Percentiles rank a stretch among this genome's conserved stretches.
These are phyloP conservation scores for Theobroma grandiflorum DNA, from an alignment of 441 rosid species.

Conservation along the genomic window DNA sequence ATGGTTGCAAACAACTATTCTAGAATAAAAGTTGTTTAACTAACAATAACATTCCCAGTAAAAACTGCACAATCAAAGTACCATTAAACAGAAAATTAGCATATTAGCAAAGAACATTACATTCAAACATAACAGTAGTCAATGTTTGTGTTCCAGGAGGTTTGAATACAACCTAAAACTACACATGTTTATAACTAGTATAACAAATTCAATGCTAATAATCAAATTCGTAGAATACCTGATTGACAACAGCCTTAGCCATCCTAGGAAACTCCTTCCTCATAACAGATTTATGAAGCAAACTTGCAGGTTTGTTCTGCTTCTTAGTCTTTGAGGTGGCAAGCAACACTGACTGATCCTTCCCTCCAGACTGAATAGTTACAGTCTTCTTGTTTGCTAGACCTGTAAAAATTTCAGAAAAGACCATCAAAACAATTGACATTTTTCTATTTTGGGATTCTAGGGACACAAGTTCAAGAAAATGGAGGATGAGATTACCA, in stretches of 20 bases:
- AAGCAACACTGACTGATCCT: conserved; percentile 67
- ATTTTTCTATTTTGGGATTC: background rate
- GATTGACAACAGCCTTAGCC: conserved; percentile 70
- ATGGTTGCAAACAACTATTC: background rate
- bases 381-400: conserved; percentile 82
- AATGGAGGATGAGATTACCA: conserved; percentile 33
- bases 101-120: background rate
- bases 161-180: background rate
- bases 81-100: background rate
- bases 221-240: conserved; percentile 37
- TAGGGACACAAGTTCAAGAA: background rate
- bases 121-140: background rate
- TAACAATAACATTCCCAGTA: background rate
- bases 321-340: conserved; percentile 78
- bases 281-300: conserved; percentile 62
- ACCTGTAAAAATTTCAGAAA: conserved; percentile 38
- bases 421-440: background rate
- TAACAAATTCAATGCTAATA: background rate
- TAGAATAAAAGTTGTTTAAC: background rate
- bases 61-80: background rate
- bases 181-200: background rate
- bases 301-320: conserved; percentile 57
- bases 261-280: conserved; percentile 68
- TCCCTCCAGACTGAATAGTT: conserved; percentile 64
- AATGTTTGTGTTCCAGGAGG: background rate